phyloP scores from a whole-genome alignment of 495 filamentous ascomycete species.

The Penicillium arizonense region DNA sequence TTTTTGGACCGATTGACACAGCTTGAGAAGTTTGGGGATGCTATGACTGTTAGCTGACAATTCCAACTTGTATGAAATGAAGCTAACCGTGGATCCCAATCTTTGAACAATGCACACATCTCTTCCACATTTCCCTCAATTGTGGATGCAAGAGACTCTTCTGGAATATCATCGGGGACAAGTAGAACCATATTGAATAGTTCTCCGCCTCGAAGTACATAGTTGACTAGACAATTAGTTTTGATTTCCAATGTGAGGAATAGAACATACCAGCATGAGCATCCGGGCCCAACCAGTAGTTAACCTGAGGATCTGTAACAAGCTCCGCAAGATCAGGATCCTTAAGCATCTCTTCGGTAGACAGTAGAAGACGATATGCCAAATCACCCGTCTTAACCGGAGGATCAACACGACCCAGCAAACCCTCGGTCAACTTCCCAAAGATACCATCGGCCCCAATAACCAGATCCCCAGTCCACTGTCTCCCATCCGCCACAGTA shows the following conservation, averaged over 20 bases:
- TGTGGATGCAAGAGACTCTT: slow-evolving; percentile 41
- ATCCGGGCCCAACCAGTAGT: slow-evolving; percentile 70
- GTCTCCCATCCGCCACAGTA: slow-evolving; percentile 25
- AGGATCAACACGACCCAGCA: slow-evolving; percentile 34
- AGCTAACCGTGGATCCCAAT: slow-evolving; percentile 56
- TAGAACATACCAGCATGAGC: slow-evolving; percentile 46
- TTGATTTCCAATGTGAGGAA: too few relatives aligned
- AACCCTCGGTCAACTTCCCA: slow-evolving; percentile 38
- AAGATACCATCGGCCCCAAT: slow-evolving; percentile 61
- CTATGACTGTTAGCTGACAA: slow-evolving; percentile 4
- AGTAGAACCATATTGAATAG: slow-evolving; percentile 69
- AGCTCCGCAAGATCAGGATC: slow-evolving; percentile 53
- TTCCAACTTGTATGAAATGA: slow-evolving; percentile 18
- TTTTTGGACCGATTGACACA: slow-evolving; percentile 56
- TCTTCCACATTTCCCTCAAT: slow-evolving; percentile 59
- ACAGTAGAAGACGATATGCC: slow-evolving; percentile 62
- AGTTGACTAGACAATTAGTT: slow-evolving; percentile 48
- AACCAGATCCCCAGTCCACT: slow-evolving; percentile 50
- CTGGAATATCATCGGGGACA: slow-evolving; percentile 67
- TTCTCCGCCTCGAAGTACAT: slow-evolving; percentile 56
- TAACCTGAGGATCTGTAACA: slow-evolving; percentile 54
- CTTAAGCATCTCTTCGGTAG: slow-evolving; percentile 40
- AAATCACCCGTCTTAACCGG: slow-evolving; percentile 64
- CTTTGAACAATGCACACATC: slow-evolving; percentile 61
- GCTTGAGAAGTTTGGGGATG: slow-evolving; percentile 34